Percentiles rank a stretch among this genome's conserved stretches.
phyloP scores from a whole-genome alignment of 257 asterid species.

The Lycium barbarum region DNA sequence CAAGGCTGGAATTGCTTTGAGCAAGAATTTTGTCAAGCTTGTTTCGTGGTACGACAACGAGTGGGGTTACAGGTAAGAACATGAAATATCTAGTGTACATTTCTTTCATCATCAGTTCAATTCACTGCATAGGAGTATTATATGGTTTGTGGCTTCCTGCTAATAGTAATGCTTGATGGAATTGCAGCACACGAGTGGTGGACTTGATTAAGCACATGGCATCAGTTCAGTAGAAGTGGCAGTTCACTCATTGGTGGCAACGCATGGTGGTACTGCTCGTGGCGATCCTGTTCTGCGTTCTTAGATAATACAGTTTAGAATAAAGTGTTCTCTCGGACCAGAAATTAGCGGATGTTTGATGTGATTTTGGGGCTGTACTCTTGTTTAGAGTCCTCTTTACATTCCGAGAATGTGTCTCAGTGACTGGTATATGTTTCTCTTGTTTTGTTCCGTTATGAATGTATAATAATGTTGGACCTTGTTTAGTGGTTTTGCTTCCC shows the following conservation, averaged over 20 bases:
- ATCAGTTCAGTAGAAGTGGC: slow-evolving; percentile 32
- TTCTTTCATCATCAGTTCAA: neutral
- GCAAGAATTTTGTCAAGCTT: slow-evolving; percentile 65
- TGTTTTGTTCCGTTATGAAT: neutral
- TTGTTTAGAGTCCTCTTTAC: neutral
- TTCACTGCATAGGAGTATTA: neutral
- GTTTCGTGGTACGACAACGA: slow-evolving; percentile 93
- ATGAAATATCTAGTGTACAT: neutral
- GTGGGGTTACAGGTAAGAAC: slow-evolving; percentile 86
- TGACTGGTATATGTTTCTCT: neutral
- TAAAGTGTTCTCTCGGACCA: neutral
- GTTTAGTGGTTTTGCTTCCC: neutral
- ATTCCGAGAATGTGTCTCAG: neutral
- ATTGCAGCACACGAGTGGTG: slow-evolving; percentile 79
- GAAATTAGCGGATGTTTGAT: neutral
- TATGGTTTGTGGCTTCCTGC: neutral
- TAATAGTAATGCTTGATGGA: neutral
- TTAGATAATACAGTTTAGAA: slow-evolving; percentile 12
- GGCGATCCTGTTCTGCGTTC: neutral
- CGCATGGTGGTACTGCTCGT: neutral
- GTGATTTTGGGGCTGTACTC: neutral
- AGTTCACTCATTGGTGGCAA: neutral
- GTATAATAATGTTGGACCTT: slow-evolving; percentile 13
- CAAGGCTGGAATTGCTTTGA: slow-evolving; percentile 92
- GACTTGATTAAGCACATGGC: slow-evolving; percentile 78